phyloP scores from a whole-genome alignment of 2,329 filamentous ascomycete species.

The Aspergillus aculeatinus region DNA sequence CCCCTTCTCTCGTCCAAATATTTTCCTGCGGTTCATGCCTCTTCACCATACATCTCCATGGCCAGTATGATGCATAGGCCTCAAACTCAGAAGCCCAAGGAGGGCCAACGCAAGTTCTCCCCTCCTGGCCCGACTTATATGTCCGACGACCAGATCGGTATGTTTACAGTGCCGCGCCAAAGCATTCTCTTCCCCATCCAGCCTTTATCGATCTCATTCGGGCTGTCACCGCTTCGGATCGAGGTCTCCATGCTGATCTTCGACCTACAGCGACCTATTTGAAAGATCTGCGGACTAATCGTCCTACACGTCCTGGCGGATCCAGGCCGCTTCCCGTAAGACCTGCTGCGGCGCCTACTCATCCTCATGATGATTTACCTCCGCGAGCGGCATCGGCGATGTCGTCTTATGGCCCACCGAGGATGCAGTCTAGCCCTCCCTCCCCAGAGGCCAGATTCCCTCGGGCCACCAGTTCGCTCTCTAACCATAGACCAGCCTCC shows the following conservation, averaged over 20 bases:
- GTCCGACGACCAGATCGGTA: slow-evolving; percentile 49
- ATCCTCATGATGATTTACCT: slow-evolving; percentile 32
- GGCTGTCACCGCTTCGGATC: slow-evolving; percentile 18
- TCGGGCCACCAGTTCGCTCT: slow-evolving; percentile 43
- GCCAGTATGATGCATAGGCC: slow-evolving; percentile 41
- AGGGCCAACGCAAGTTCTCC: slow-evolving; percentile 45
- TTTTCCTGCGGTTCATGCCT: slow-evolving; percentile 8
- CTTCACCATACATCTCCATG: slow-evolving; percentile 6
- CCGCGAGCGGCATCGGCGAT: slow-evolving; percentile 46
- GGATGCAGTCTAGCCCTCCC: slow-evolving; percentile 18
- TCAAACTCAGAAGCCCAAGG: slow-evolving; percentile 28
- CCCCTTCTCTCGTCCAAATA: neutral
- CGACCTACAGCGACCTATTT: slow-evolving; percentile 55
- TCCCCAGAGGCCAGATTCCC: slow-evolving; percentile 27
- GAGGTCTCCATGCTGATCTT: slow-evolving; percentile 11
- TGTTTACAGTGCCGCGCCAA: slow-evolving; percentile 28
- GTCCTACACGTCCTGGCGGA: slow-evolving; percentile 58
- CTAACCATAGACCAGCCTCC: slow-evolving; percentile 36
- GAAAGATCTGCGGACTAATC: slow-evolving; percentile 58
- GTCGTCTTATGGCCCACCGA: slow-evolving; percentile 34
- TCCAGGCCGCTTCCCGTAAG: slow-evolving; percentile 59
- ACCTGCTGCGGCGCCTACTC: slow-evolving; percentile 32
- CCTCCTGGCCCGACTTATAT: slow-evolving; percentile 49
- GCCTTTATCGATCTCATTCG: slow-evolving; percentile 11
- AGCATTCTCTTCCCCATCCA: slow-evolving; percentile 18